phyloP scores from a whole-genome alignment of 371 early-diverging fungal species.

The Mortierella polycephala region DNA sequence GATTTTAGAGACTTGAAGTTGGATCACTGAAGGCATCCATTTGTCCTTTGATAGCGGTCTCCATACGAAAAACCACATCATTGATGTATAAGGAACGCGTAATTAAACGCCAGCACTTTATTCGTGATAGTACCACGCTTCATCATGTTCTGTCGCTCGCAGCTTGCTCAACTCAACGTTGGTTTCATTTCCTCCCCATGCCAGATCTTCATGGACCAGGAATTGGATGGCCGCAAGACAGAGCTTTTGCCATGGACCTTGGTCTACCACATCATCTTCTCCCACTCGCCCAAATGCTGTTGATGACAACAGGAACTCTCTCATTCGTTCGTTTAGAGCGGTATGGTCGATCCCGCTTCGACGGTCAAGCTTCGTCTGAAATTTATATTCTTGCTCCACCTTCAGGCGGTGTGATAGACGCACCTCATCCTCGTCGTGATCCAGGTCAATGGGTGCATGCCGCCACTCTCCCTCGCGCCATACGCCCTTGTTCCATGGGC shows the following conservation, averaged over 20 bases:
- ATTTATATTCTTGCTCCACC: neutral
- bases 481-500: conserved; percentile 30
- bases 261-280: conserved; percentile 13
- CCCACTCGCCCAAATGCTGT: neutral
- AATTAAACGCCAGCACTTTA: neutral
- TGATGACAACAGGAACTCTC: neutral
- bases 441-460: conserved; percentile 15
- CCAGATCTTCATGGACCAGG: conserved; percentile 7
- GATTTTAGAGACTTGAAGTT: neutral
- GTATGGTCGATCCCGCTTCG: neutral
- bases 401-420: neutral
- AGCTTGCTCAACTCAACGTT: conserved; percentile 23
- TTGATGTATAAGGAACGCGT: too few relatives aligned
- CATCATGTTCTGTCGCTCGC: conserved; percentile 1
- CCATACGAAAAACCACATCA: too few relatives aligned
- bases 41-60: too few relatives aligned
- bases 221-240: conserved; percentile 23
- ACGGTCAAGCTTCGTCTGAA: neutral
- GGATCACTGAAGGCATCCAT: neutral
- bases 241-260: conserved; percentile 28
- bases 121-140: conserved; percentile 22
- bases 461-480: conserved; percentile 42
- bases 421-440: conserved; percentile 18
- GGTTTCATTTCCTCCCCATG: conserved; percentile 28
- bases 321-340: neutral